Conservation (phyloP, 768 basidiomycete genomes). For the Xanthoconium stramineum region DNA sequence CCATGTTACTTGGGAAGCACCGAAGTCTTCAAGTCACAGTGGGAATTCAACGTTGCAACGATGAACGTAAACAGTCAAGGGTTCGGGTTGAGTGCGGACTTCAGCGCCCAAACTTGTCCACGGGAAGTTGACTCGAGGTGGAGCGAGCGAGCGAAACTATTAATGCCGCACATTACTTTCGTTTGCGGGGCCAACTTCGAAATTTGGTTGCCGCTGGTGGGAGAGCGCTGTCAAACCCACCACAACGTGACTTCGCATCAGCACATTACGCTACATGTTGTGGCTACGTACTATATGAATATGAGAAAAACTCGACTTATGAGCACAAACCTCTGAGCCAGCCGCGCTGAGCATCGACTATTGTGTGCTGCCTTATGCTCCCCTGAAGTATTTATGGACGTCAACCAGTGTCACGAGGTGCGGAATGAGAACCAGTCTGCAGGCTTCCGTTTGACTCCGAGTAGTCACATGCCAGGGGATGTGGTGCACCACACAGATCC, state of each 20-base stretch:
- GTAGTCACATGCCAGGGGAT: too few relatives aligned
- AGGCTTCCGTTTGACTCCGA: neutral
- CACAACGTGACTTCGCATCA: neutral
- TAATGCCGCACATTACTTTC: neutral
- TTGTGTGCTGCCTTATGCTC: neutral
- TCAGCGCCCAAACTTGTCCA: neutral
- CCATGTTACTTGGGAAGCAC: conserved; percentile 5
- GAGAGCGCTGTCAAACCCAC: neutral
- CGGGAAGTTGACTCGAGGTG: neutral
- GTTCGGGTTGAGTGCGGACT: neutral
- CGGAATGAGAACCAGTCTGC: neutral
- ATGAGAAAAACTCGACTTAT: neutral
- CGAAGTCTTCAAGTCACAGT: neutral
- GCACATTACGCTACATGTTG: neutral
- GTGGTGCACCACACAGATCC: too few relatives aligned
- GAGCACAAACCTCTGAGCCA: neutral
- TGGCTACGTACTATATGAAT: too few relatives aligned
- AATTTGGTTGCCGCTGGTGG: too few relatives aligned
- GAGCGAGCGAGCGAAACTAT: too few relatives aligned
- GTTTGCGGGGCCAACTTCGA: too few relatives aligned
- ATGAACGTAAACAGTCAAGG: neutral
- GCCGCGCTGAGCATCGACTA: too few relatives aligned
- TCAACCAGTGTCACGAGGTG: neutral
- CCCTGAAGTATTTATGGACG: neutral
- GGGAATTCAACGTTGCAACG: neutral